Evolutionary conservation across 768 basidiomycete genomes (phyloP), one percentile per base, ranked within the genome.

Genomic region (Naematelia aurantialba): DNA sequence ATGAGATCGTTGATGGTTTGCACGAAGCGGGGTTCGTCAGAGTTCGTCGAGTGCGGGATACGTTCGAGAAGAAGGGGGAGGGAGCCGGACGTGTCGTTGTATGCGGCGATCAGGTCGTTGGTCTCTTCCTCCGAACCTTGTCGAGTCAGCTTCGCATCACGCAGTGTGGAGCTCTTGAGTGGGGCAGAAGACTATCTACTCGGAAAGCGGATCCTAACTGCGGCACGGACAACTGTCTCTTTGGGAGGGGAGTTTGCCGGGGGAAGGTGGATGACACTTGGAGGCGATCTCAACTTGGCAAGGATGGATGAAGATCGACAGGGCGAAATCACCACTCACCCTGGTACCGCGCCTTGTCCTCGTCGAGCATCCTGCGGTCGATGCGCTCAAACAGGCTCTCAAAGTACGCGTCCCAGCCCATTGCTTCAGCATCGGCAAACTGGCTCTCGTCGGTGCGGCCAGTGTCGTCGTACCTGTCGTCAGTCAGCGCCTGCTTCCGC

Each of bases 381-480:
- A 94, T 88, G 55, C 85, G 82, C 60, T 93, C 88, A 65, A 91
- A 96, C 64, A 96, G 78, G 57, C 86, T 86, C 73, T 87, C 88
- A 68, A 98, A 99, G 78, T 99, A 99, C 4, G 88, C 84, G 70
- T 91, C 90, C 96, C 96, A 99, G 0, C 91, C 89, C 61, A 86
- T 88, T 59, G 88, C 89, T 10, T 85, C 89, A 4, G 83, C 83
- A 22, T 80, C 85, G 0, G 70, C 85, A 22, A 78, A 76, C 45
- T 87, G 82, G 10, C 83, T 83, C 68, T 97, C 92, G 62, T 86
- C 85, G 8, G 92, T 96, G 65, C 83, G 83, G 17, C 96, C 96
- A 0, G 88, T 94, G 55, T 77, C 78, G 68, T 98, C 92, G 66
- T 97, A 99, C 21, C 63, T 52, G 19, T 10, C 5, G 30, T 13